A percentile compares a stretch with the other conserved stretches of the same genome.
Conservation (phyloP, 306 rosid genomes). For the Adenanthera pavonina region DNA sequence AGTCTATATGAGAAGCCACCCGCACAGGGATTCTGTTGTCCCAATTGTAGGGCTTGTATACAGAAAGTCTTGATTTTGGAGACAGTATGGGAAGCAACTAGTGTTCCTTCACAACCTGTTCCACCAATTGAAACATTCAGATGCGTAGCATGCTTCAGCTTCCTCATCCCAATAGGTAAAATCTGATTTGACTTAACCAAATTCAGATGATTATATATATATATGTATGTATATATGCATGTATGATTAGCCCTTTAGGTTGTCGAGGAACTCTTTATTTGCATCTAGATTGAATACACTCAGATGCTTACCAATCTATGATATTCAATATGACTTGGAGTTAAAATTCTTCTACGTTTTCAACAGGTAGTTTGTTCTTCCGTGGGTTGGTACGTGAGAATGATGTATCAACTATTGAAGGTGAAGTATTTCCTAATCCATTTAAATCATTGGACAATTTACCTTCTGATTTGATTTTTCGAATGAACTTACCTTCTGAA, state of each 20-base stretch:
- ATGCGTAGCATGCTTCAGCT: constrained; percentile 75
- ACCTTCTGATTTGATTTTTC: neutral
- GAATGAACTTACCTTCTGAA: neutral
- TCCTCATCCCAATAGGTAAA: constrained; percentile 64
- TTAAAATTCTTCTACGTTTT: neutral
- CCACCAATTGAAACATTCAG: constrained; percentile 22
- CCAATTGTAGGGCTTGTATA: constrained; percentile 75
- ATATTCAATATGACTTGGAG: neutral
- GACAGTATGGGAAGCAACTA: constrained; percentile 26
- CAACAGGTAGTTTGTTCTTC: constrained; percentile 58
- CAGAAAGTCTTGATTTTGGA: constrained; percentile 62
- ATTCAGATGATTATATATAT: neutral
- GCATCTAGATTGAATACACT: neutral
- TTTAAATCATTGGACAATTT: neutral
- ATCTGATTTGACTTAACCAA: neutral
- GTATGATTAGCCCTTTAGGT: neutral
- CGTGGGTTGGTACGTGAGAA: constrained; percentile 4
- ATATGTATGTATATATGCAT: neutral
- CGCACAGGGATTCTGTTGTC: constrained; percentile 71
- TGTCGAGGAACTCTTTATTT: neutral
- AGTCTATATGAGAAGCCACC: constrained; percentile 57
- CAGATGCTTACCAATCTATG: neutral
- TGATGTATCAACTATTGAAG: too few relatives aligned
- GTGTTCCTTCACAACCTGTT: neutral
- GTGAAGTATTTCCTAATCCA: neutral